These are phyloP conservation scores for Microcos paniculata DNA, from an alignment of 345 rosid genomes.

Conservation along the genomic window DNA sequence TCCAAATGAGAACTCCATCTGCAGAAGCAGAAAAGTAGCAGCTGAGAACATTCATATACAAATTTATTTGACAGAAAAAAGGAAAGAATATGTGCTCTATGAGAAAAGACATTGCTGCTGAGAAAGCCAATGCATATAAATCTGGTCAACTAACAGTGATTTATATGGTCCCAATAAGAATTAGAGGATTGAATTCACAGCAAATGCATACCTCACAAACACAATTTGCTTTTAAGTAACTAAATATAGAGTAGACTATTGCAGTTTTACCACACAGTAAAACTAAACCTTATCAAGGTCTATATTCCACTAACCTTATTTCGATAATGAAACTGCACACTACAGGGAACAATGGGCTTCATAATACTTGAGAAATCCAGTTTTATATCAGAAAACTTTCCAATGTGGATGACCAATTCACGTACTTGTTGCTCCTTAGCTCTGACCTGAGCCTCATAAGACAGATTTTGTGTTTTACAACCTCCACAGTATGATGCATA, in stretches of 20 bases:
- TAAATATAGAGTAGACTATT: not conserved
- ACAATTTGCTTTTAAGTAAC: slow-evolving; percentile 1
- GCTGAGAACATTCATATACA: slow-evolving; percentile 4
- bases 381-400: slow-evolving; percentile 56
- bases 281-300: not conserved
- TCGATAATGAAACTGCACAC: slow-evolving; percentile 75
- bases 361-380: slow-evolving; percentile 40
- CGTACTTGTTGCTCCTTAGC: slow-evolving; percentile 83
- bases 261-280: not conserved
- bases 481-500: slow-evolving; percentile 86
- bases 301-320: slow-evolving; percentile 61
- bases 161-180: not conserved
- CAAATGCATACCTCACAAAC: not conserved
- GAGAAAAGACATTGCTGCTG: not conserved
- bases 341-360: slow-evolving; percentile 86
- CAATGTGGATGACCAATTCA: slow-evolving; percentile 66
- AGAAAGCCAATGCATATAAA: not conserved
- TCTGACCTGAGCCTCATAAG: slow-evolving; percentile 79
- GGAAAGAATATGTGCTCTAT: not conserved
- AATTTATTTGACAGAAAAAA: not conserved
- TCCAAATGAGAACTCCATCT: slow-evolving; percentile 98
- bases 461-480: slow-evolving; percentile 79
- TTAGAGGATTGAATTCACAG: not conserved
- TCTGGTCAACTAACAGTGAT: not conserved
- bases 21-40: slow-evolving; percentile 17